Base-by-base conservation (phyloP, 2,329 filamentous ascomycete genomes). In the Aureobasidium subglaciale region DNA sequence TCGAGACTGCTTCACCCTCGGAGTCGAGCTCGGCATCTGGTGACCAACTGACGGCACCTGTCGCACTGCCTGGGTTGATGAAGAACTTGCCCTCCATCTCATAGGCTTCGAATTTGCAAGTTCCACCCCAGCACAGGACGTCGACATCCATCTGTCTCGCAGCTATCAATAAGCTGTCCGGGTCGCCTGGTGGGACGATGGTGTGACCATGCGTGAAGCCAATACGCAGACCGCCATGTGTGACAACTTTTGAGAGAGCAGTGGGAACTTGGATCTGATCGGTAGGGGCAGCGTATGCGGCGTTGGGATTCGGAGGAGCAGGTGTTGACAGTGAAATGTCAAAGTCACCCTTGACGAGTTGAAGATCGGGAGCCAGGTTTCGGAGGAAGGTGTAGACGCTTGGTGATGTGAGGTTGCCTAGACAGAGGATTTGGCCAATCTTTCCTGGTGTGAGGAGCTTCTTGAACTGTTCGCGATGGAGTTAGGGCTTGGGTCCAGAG, bases 31-130 rank as follows among this genome's bases (percentile, higher is more conserved):
- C 64, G 27, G 61, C 63, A 55, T 70, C 67, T 40, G 78, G 77
- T 2, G 74, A 68, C 75, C 79, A 81, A 58, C 77, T 82, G 70
- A 84, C 79, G 2, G 84, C 84, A 0, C 84, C 84, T 3, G 84
- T 87, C 2, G 83, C 84, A 67, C 80, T 84, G 25, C 84, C 84
- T 0, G 84, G 84, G 63, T 86, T 87, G 52, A 87, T 77, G 66
- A 87, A 87, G 72, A 87, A 87, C 63, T 85, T 83, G 35, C 84
- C 84, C 66, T 87, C 84, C 75, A 86, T 77, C 71, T 87, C 84
- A 65, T 86, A 87, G 9, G 84, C 84, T 68, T 87, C 84, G 62
- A 87, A 87, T 56, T 81, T 78, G 70, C 86, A 83, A 5, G 84
- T 86, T 13, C 84, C 84, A 34, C 83, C 84, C 83, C 84, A 87